Conservation (phyloP, 2,329 filamentous ascomycete species). For the Capronia americana region DNA sequence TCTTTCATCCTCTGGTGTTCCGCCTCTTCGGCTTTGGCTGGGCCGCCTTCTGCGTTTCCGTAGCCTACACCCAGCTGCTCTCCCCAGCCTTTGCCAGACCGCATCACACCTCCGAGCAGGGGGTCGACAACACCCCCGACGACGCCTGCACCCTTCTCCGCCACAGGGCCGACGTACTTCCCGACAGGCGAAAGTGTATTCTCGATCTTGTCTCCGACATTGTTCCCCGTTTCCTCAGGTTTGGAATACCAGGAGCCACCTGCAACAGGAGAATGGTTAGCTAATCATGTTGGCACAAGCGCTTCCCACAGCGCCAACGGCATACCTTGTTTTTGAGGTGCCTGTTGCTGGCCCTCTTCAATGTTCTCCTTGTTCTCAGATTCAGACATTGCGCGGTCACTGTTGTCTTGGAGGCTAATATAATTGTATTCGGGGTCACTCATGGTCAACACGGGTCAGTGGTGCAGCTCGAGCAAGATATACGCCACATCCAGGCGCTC, state of each 20-base stretch:
- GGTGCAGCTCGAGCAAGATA: background rate
- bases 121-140: slow-evolving; percentile 41
- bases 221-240: slow-evolving; percentile 37
- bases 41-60: slow-evolving; percentile 40
- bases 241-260: slow-evolving; percentile 30
- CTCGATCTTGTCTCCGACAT: slow-evolving; percentile 39
- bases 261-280: background rate
- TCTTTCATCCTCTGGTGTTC: slow-evolving; percentile 38
- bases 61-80: slow-evolving; percentile 37
- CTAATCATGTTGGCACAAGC: background rate
- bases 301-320: background rate
- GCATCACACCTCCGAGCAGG: slow-evolving; percentile 39
- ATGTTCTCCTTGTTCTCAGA: slow-evolving; percentile 20
- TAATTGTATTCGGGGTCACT: slow-evolving; percentile 4
- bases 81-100: slow-evolving; percentile 37
- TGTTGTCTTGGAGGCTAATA: slow-evolving; percentile 25
- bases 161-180: slow-evolving; percentile 38
- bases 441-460: slow-evolving; percentile 1
- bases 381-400: slow-evolving; percentile 24
- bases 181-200: slow-evolving; percentile 40
- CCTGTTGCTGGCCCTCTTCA: slow-evolving; percentile 3
- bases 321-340: slow-evolving; percentile 3
- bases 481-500: background rate
- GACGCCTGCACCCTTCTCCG: slow-evolving; percentile 35
- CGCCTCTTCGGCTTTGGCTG: slow-evolving; percentile 37